Percentiles rank a stretch among this genome's conserved stretches.
Conservation (phyloP, 2,329 filamentous ascomycete species). For the Cordyceps cicadae region DNA sequence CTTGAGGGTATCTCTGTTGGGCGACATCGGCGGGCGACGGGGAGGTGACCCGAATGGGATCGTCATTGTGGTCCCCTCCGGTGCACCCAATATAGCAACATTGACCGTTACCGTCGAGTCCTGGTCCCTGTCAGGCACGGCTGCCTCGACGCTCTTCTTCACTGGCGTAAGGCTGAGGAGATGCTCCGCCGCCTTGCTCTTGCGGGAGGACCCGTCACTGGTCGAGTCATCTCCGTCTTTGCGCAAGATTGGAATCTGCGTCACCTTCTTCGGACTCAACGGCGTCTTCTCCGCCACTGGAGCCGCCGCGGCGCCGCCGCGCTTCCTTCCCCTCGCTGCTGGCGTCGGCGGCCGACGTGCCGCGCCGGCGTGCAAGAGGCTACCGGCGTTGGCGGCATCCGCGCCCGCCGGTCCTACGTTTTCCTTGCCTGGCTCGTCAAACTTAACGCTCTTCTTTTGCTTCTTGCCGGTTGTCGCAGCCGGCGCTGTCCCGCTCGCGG, state of each 20-base stretch:
- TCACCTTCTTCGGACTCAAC: slow-evolving; percentile 57
- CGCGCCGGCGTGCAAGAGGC: slow-evolving; percentile 34
- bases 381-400: slow-evolving; percentile 18
- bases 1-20: slow-evolving; percentile 46
- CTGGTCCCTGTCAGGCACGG: slow-evolving; percentile 9
- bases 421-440: slow-evolving; percentile 58
- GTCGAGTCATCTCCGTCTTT: slow-evolving; percentile 34
- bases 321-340: slow-evolving; percentile 27
- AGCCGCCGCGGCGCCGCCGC: slow-evolving; percentile 13
- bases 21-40: slow-evolving; percentile 43
- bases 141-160: slow-evolving; percentile 22
- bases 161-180: slow-evolving; percentile 33
- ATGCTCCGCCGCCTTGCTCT: slow-evolving; percentile 23
- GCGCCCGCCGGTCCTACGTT: slow-evolving; percentile 35
- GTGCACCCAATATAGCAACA: slow-evolving; percentile 22
- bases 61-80: slow-evolving; percentile 25
- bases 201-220: slow-evolving; percentile 51
- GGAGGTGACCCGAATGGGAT: slow-evolving; percentile 45
- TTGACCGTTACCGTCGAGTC: slow-evolving; percentile 23
- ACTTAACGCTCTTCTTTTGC: slow-evolving; percentile 52
- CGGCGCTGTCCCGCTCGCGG: no score
- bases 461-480: slow-evolving; percentile 7
- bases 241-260: slow-evolving; percentile 42
- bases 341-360: slow-evolving; percentile 32
- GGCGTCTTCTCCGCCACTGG: slow-evolving; percentile 37